phyloP scores from a whole-genome alignment of 2,329 filamentous ascomycete genomes.

The Karstenula rhodostoma region DNA sequence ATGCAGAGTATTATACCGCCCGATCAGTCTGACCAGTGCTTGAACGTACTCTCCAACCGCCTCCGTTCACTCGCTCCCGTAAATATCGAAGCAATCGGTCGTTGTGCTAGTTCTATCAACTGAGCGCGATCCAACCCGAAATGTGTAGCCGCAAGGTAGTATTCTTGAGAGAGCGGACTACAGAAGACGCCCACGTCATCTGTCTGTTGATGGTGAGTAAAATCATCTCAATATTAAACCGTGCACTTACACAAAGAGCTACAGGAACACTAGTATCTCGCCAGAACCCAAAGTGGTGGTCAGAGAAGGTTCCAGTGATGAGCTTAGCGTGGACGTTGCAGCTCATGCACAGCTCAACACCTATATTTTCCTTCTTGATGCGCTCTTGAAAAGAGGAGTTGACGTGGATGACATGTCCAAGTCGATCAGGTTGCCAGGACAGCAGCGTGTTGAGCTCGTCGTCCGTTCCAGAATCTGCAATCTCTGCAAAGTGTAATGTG shows the following conservation, averaged over 20 bases:
- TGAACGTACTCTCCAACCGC: constrained; percentile 52
- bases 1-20: too few species aligned
- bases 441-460: constrained; percentile 72
- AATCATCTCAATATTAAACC: not conserved
- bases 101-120: constrained; percentile 65
- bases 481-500: constrained; percentile 83
- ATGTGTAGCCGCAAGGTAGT: constrained; percentile 73
- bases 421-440: constrained; percentile 69
- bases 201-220: constrained; percentile 62
- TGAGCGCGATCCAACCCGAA: constrained; percentile 65
- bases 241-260: constrained; percentile 70
- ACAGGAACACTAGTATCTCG: constrained; percentile 61
- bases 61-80: constrained; percentile 68
- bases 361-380: constrained; percentile 64
- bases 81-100: constrained; percentile 72
- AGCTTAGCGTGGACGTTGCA: constrained; percentile 82
- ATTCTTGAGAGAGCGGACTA: constrained; percentile 79
- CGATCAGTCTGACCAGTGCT: constrained; percentile 23
- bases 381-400: constrained; percentile 65
- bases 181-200: constrained; percentile 86
- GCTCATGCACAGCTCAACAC: constrained; percentile 78
- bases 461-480: constrained; percentile 62
- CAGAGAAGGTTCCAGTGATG: constrained; percentile 69
- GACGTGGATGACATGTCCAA: constrained; percentile 83
- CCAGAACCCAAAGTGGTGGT: constrained; percentile 84